Evolutionary conservation across 352 stramenopile species (phyloP).

Genomic region (Phytophthora nicotianae): DNA sequence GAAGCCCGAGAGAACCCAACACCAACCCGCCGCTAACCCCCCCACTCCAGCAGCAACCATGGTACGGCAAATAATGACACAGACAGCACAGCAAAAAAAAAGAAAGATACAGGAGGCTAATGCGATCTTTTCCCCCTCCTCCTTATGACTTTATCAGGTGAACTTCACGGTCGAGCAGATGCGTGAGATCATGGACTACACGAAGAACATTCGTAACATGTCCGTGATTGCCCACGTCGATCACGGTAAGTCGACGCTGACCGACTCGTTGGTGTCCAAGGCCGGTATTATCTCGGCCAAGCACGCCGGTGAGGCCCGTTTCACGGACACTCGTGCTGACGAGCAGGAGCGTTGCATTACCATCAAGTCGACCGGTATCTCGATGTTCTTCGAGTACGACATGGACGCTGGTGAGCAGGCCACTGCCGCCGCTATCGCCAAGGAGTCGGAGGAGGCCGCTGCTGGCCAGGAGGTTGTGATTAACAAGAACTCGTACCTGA

Average conservation of each 20-base stretch:
- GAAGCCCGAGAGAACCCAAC: slow-evolving; percentile 27
- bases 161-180: slow-evolving; percentile 99
- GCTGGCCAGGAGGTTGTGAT: slow-evolving; percentile 83
- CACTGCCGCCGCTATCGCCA: slow-evolving; percentile 62
- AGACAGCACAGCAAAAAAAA: background rate
- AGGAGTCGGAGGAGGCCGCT: slow-evolving; percentile 52
- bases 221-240: slow-evolving; percentile 99
- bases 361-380: slow-evolving; percentile 99
- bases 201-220: slow-evolving; percentile 99
- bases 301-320: slow-evolving; percentile 97
- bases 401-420: slow-evolving; percentile 93
- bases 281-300: slow-evolving; percentile 99
- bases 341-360: slow-evolving; percentile 99
- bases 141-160: slow-evolving; percentile 68
- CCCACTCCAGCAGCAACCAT: slow-evolving; percentile 52
- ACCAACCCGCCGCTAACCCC: slow-evolving; percentile 27
- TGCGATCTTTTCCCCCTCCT: background rate
- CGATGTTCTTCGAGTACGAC: slow-evolving; percentile 99
- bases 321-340: slow-evolving; percentile 99
- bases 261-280: slow-evolving; percentile 99
- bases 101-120: slow-evolving; percentile 4
- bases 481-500: slow-evolving; percentile 98
- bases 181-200: slow-evolving; percentile 98
- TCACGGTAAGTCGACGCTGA: slow-evolving; percentile 99
- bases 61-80: slow-evolving; percentile 25